Conservation (phyloP, 192 early-diverging fungal species). For the Coemansia sp. region DNA sequence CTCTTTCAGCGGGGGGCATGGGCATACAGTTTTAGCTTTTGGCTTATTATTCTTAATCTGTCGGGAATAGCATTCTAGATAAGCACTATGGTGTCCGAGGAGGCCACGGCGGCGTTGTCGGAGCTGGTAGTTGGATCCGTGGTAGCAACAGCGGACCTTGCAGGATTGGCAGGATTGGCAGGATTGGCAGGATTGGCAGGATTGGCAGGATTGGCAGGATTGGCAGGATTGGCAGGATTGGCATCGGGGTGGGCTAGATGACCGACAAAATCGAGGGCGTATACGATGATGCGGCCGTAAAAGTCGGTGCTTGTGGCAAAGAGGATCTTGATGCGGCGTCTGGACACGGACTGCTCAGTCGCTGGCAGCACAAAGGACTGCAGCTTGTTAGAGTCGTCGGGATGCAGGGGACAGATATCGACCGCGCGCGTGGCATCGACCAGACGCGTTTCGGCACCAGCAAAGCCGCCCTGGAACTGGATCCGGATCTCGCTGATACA, state of each 20-base stretch:
- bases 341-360: constrained; percentile 10
- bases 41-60: neutral
- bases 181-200: neutral
- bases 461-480: constrained; percentile 90
- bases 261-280: constrained; percentile 70
- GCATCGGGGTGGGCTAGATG: constrained; percentile 7
- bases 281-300: constrained; percentile 80
- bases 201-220: neutral
- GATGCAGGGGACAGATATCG: constrained; percentile 60
- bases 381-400: constrained; percentile 69
- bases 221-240: neutral
- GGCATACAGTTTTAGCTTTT: too few species aligned
- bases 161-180: neutral
- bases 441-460: constrained; percentile 66
- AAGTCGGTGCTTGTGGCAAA: constrained; percentile 81
- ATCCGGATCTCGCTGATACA: constrained; percentile 45
- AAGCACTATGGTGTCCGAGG: neutral
- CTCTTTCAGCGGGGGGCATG: neutral
- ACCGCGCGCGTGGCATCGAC: constrained; percentile 45
- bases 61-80: neutral
- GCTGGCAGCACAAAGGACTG: constrained; percentile 56
- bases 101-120: neutral
- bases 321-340: constrained; percentile 58
- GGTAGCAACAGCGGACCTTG: too few species aligned
- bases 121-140: neutral